phyloP scores from a whole-genome alignment of 148 eudicot genomes.

The Rhododendron henanense region DNA sequence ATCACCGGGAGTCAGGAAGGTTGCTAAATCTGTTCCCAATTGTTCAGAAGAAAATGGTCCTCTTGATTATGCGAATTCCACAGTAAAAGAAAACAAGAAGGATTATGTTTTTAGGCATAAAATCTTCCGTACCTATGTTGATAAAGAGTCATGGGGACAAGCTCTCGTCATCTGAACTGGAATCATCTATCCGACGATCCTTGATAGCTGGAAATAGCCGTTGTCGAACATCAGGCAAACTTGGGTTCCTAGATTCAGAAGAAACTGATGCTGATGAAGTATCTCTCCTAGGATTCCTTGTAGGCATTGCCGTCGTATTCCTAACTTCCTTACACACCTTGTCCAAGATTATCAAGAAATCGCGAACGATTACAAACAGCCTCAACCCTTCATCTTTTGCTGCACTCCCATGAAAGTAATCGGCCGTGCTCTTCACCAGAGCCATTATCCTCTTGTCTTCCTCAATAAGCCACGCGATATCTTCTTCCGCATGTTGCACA shows the following conservation, averaged over 20 bases:
- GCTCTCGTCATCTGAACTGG: constrained; percentile 40
- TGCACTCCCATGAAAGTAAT: constrained; percentile 78
- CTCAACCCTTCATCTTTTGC: constrained; percentile 73
- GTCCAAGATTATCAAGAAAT: constrained; percentile 64
- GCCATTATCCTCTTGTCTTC: constrained; percentile 67
- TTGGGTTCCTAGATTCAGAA: constrained; percentile 22
- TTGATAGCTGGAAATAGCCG: constrained; percentile 49
- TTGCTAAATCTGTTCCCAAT: background rate
- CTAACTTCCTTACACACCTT: constrained; percentile 59
- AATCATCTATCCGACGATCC: constrained; percentile 36
- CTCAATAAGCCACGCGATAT: constrained; percentile 42
- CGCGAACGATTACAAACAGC: constrained; percentile 65
- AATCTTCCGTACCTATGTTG: constrained; percentile 1
- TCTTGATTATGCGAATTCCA: background rate
- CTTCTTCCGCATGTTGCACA: constrained; percentile 46
- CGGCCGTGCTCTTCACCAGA: constrained; percentile 68
- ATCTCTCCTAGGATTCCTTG: constrained; percentile 17
- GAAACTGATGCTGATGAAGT: constrained; percentile 22
- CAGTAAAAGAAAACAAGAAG: background rate
- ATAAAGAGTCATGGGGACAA: constrained; percentile 13
- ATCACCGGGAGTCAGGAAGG: background rate
- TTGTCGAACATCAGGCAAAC: constrained; percentile 30
- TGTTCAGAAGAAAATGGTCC: background rate
- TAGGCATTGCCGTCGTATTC: constrained; percentile 19
- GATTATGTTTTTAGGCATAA: background rate